These are phyloP conservation scores for Comarum palustre DNA, from an alignment of 306 rosid species.

Conservation along the genomic window DNA sequence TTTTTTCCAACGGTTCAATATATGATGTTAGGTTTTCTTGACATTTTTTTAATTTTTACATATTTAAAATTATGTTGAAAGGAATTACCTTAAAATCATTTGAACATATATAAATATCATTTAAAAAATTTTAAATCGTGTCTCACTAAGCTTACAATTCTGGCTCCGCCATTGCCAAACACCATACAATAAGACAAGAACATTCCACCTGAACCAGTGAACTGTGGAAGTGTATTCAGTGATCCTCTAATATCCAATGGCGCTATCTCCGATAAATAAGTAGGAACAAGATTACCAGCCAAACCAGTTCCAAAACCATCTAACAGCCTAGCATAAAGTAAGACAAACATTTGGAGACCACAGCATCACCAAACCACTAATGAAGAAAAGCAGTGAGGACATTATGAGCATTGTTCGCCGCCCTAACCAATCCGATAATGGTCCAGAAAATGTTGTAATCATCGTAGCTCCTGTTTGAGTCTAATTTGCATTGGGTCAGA, in stretches of 20 bases:
- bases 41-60: no score
- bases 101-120: no score
- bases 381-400: constrained; percentile 21
- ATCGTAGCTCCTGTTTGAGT: no score
- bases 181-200: constrained; percentile 32
- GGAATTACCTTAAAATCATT: no score
- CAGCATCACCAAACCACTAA: constrained; percentile 19
- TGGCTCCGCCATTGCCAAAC: no score
- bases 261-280: constrained; percentile 32
- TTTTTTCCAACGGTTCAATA: no score
- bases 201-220: constrained; percentile 34
- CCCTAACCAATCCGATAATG: constrained; percentile 23
- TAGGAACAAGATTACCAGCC: constrained; percentile 29
- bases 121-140: no score
- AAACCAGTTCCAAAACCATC: constrained; percentile 32
- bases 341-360: constrained; percentile 33
- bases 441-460: constrained; percentile 30
- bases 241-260: constrained; percentile 31
- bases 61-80: no score
- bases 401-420: constrained; percentile 26
- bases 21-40: no score
- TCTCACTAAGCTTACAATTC: no score
- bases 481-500: no score
- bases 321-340: constrained; percentile 24
- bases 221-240: constrained; percentile 30